Conservation (phyloP, 108 stramenopile genomes). For the Aurantiochytrium sp. region DNA sequence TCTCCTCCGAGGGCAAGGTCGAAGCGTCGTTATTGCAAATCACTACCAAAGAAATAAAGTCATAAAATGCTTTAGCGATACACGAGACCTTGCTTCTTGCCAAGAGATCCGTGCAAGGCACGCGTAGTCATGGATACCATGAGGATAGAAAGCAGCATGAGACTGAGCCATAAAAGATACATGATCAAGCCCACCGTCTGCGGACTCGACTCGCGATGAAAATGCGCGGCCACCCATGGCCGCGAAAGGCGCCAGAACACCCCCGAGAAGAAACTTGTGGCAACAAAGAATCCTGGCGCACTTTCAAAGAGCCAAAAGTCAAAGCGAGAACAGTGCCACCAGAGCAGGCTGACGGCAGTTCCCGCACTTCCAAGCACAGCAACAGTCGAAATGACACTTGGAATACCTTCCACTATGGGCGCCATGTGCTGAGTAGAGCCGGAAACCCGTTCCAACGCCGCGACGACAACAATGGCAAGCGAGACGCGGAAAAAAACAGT, state of each 20-base stretch:
- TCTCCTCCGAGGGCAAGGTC: too few species aligned
- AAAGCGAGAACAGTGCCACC: background rate
- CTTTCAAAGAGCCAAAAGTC: background rate
- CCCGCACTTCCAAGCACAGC: background rate
- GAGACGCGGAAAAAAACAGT: background rate
- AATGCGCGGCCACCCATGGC: background rate
- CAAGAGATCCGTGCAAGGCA: background rate
- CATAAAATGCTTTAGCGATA: background rate
- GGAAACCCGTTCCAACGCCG: background rate
- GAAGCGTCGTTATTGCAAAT: background rate
- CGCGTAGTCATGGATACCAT: background rate
- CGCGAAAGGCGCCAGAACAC: background rate
- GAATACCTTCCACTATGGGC: background rate
- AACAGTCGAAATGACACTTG: background rate
- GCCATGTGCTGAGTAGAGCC: background rate
- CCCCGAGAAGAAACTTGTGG: background rate
- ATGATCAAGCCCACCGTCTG: background rate
- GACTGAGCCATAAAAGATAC: background rate
- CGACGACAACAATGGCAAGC: background rate
- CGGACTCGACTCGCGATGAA: background rate
- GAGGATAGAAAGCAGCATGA: background rate
- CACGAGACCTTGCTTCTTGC: background rate
- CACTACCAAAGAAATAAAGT: background rate
- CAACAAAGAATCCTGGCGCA: background rate
- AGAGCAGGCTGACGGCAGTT: background rate